Evolutionary conservation across 2,329 filamentous ascomycete genomes (phyloP), one percentile per base, ranked within the genome.

Genomic region (Cladorrhinum sp.): DNA sequence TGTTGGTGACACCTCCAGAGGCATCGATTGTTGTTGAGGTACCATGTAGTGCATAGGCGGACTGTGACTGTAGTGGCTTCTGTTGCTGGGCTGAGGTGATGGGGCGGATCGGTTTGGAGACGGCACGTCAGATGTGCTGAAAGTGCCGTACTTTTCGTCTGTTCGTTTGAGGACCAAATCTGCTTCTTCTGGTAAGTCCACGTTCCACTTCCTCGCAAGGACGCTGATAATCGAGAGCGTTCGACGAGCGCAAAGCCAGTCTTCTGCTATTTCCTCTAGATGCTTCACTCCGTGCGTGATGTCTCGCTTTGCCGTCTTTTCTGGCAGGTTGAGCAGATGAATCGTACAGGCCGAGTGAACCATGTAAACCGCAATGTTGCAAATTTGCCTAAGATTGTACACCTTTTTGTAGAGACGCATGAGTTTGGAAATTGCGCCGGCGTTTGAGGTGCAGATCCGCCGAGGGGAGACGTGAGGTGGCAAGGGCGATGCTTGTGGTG

Each of bases 351-450:
- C 93, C 3, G 92, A 95, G 73, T 98, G 94, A 0, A 90, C 83
- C 76, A 98, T 97, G 74, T 99, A 99, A 0, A 98, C 92, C 2
- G 90, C 93, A 68, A 98, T 92, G 70, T 98, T 98, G 76, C 91
- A 96, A 33, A 99, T 96, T 72, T 98, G 94, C 3, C 92, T 87
- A 12, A 98, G 77, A 9, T 94, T 92, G 74, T 96, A 96, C 1
- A 88, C 88, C 67, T 94, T 91, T 74, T 96, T 97, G 76, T 98
- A 99, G 1, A 97, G 78, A 0, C 95, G 87, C 77, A 97, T 88
- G n/a, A 97, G 79, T 71, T 97, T 98, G 0, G 93, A 97, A 59
- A 98, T 95, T 65, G 88, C 87, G 1, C 88, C 87, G 0, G 95
- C 94, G 57, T 95, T 93, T 70, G 94, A 90, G 0, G 92, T 95